Evolutionary conservation across 2,329 filamentous ascomycete genomes (phyloP).

Genomic region (Diplodia sapinea): DNA sequence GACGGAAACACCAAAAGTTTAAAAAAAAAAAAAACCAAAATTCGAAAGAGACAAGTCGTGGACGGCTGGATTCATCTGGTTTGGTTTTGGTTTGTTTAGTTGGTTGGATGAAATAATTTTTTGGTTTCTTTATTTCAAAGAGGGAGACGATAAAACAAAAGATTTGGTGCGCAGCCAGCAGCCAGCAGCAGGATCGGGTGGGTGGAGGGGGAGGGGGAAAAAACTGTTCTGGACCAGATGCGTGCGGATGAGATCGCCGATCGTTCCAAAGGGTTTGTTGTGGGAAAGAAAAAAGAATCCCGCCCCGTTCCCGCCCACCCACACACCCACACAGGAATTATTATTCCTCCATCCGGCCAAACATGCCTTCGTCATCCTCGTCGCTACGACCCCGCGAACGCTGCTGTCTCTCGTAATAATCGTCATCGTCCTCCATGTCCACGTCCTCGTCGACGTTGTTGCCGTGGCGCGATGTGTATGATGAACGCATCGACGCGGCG

Average conservation of each 20-base stretch:
- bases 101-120: constrained; percentile 15
- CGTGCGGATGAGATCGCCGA: not conserved
- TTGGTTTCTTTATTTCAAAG: constrained; percentile 18
- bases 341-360: constrained; percentile 89
- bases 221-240: constrained; percentile 8
- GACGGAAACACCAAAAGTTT: not conserved
- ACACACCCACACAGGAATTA: not conserved
- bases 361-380: constrained; percentile 94
- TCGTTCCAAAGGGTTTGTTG: not conserved
- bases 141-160: not conserved
- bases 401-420: constrained; percentile 60
- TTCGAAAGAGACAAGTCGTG: constrained; percentile 7
- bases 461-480: constrained; percentile 34
- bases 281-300: not conserved
- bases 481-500: constrained; percentile 31
- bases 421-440: constrained; percentile 66
- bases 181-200: not conserved
- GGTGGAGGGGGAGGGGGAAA: too few species aligned
- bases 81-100: not conserved
- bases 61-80: not conserved
- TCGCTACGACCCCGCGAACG: constrained; percentile 68
- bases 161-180: not conserved
- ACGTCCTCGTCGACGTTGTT: constrained; percentile 45
- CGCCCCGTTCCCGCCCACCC: too few species aligned
- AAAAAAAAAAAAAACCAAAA: constrained; percentile 8